phyloP scores from a whole-genome alignment of 148 eudicot genomes.

The Vaccinium macrocarpon region DNA sequence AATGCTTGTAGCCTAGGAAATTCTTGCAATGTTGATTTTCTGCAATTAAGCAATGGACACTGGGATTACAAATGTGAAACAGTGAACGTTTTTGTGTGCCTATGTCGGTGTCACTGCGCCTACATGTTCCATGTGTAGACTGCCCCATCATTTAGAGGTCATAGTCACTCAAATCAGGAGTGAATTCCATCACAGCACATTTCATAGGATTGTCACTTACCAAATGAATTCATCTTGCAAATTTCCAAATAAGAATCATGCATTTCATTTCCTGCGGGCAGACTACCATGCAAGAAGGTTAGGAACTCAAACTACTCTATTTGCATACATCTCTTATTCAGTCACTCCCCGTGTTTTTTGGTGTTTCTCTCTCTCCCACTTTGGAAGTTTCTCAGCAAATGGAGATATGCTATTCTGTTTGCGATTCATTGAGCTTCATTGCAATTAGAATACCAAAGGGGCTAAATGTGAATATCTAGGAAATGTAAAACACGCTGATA shows the following conservation, averaged over 20 bases:
- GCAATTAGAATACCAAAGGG: too few species aligned
- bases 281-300: background rate
- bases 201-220: background rate
- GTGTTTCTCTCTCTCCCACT: too few species aligned
- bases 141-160: background rate
- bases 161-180: background rate
- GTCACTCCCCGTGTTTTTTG: too few species aligned
- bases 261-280: background rate
- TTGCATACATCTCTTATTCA: too few species aligned
- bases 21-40: background rate
- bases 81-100: background rate
- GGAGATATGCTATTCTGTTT: too few species aligned
- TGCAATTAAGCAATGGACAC: background rate
- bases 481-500: too few species aligned
- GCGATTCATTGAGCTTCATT: too few species aligned
- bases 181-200: background rate
- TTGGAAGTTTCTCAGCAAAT: too few species aligned
- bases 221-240: background rate
- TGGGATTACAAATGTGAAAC: background rate
- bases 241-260: background rate
- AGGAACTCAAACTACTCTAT: too few species aligned
- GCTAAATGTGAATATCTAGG: too few species aligned
- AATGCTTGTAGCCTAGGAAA: background rate
- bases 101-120: background rate
- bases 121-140: background rate